Conservation (phyloP, 805 yeast genomes). For the Diddensiella caesifluorescens region DNA sequence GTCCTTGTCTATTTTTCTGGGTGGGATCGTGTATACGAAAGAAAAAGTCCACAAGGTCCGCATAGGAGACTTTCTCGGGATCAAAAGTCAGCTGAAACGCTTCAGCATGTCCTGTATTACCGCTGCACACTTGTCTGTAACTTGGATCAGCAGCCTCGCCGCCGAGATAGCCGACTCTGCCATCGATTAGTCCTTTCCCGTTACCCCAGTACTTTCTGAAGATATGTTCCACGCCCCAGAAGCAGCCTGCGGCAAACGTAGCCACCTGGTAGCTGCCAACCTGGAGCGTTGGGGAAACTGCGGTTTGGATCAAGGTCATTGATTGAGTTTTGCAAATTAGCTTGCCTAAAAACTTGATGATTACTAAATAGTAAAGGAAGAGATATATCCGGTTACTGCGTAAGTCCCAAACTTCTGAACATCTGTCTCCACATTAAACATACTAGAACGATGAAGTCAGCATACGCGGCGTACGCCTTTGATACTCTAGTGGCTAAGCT, state of each 20-base stretch:
- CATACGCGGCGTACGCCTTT: conserved; percentile 40
- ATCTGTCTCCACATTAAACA: too few relatives aligned
- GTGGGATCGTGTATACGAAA: conserved; percentile 96
- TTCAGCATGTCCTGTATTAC: conserved; percentile 78
- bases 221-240: conserved; percentile 64
- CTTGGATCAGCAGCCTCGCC: conserved; percentile 53
- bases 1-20: conserved; percentile 74
- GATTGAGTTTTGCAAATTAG: neutral
- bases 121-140: conserved; percentile 70
- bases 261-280: conserved; percentile 44
- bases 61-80: conserved; percentile 54
- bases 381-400: too few relatives aligned
- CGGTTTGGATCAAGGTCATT: conserved; percentile 1
- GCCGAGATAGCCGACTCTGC: conserved; percentile 87
- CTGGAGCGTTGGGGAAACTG: conserved; percentile 27
- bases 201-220: conserved; percentile 62
- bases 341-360: too few relatives aligned
- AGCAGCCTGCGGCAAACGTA: conserved; percentile 57
- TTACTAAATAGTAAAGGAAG: too few relatives aligned
- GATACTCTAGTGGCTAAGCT: conserved; percentile 35
- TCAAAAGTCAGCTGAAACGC: conserved; percentile 78
- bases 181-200: conserved; percentile 60
- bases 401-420: too few relatives aligned
- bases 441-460: conserved; percentile 6
- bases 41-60: conserved; percentile 71